Conservation (phyloP, 129 eudicot genomes). For the Escallonia herrerae region DNA sequence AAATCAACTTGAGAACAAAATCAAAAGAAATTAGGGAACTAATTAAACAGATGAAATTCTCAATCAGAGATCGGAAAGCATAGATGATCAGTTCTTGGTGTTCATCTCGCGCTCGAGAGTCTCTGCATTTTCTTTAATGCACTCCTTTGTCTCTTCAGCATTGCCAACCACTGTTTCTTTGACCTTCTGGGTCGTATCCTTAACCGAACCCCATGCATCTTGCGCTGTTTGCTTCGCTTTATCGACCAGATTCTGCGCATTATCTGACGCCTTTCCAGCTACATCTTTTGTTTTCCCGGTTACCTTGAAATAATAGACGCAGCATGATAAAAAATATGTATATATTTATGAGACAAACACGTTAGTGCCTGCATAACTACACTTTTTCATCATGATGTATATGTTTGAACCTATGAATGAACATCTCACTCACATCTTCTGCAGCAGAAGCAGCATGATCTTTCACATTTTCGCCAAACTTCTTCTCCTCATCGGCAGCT, state of each 20-base stretch:
- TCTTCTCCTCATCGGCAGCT: slow-evolving; percentile 27
- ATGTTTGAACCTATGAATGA: no score
- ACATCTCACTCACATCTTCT: slow-evolving; percentile 21
- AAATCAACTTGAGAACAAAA: no score
- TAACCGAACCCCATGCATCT: slow-evolving; percentile 66
- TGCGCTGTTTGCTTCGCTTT: slow-evolving; percentile 57
- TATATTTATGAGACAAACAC: not conserved
- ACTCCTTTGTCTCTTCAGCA: slow-evolving; percentile 39
- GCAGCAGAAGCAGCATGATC: slow-evolving; percentile 26
- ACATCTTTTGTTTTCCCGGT: slow-evolving; percentile 40
- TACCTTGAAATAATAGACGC: slow-evolving; percentile 12
- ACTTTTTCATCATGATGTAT: no score
- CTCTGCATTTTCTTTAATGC: slow-evolving; percentile 33
- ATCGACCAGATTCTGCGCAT: slow-evolving; percentile 38
- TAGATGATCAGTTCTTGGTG: slow-evolving; percentile 1
- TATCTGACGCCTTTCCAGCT: slow-evolving; percentile 35
- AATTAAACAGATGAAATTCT: no score
- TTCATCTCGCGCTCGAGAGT: slow-evolving; percentile 38
- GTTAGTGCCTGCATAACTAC: no score
- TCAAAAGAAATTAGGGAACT: no score
- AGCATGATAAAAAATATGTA: not conserved
- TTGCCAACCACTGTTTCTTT: slow-evolving; percentile 46
- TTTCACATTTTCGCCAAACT: slow-evolving; percentile 25
- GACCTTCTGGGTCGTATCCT: slow-evolving; percentile 49
- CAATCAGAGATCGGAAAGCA: no score